Conservation (phyloP, 768 basidiomycete genomes). For the Xerocomus spinulosus region DNA sequence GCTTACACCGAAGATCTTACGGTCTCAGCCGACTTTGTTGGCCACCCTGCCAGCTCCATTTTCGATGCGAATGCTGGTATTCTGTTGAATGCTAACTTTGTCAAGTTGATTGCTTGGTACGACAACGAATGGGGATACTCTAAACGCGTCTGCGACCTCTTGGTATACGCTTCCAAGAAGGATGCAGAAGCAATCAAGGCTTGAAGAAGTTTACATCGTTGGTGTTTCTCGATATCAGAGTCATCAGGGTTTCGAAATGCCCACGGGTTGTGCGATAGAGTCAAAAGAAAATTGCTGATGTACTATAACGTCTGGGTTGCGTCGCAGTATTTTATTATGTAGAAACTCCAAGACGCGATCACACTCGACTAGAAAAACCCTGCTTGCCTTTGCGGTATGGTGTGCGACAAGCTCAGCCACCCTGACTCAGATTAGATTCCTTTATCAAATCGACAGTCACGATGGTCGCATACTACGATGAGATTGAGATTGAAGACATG, state of each 20-base stretch:
- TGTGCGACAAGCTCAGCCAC: no score
- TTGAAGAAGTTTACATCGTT: no score
- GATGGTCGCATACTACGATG: slow-evolving; percentile 92
- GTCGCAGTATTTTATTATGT: background rate
- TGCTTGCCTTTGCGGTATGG: no score
- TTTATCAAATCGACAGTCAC: background rate
- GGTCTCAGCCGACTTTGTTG: slow-evolving; percentile 92
- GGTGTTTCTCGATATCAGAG: no score
- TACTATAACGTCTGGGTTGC: slow-evolving; percentile 5
- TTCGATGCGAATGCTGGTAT: slow-evolving; percentile 95
- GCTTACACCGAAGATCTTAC: slow-evolving; percentile 92
- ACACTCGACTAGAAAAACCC: no score
- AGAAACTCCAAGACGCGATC: background rate
- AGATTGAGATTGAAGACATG: slow-evolving; percentile 97
- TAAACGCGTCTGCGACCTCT: slow-evolving; percentile 83
- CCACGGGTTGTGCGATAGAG: background rate
- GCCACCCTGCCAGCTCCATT: slow-evolving; percentile 74
- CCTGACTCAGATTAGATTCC: slow-evolving; percentile 8
- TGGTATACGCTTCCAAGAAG: slow-evolving; percentile 73
- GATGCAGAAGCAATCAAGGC: slow-evolving; percentile 40
- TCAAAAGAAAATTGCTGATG: slow-evolving; percentile 4
- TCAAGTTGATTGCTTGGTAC: slow-evolving; percentile 97
- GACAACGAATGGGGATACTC: slow-evolving; percentile 97
- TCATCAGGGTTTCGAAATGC: no score
- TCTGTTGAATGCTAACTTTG: slow-evolving; percentile 84